These are phyloP conservation scores for Syzygium jambos DNA, from an alignment of 345 rosid genomes.

Conservation along the genomic window DNA sequence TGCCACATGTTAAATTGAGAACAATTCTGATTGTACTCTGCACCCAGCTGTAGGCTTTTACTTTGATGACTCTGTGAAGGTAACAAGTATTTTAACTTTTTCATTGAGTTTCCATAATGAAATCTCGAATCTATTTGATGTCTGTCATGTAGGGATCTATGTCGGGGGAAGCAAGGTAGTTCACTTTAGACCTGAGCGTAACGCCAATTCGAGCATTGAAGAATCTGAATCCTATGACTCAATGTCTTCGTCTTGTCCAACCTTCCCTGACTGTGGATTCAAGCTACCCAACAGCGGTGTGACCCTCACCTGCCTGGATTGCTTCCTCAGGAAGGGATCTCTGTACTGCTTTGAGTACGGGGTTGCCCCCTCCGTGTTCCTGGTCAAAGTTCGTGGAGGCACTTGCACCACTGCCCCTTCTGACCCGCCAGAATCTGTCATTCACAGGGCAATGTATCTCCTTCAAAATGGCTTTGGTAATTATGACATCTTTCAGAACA, in stretches of 20 bases:
- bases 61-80: not conserved
- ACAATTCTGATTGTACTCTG: not conserved
- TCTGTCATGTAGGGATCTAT: conserved; percentile 50
- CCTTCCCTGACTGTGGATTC: conserved; percentile 89
- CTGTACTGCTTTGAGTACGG: conserved; percentile 75
- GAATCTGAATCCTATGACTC: conserved; percentile 33
- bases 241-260: conserved; percentile 44
- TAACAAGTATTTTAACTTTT: not conserved
- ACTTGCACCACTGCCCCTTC: conserved; percentile 82
- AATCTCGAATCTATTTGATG: not conserved
- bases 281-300: conserved; percentile 74
- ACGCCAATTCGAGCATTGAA: conserved; percentile 21
- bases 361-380: conserved; percentile 58
- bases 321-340: conserved; percentile 73
- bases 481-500: conserved; percentile 74
- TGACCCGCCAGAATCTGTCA: conserved; percentile 50
- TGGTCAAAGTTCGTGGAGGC: conserved; percentile 77
- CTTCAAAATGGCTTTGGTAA: conserved; percentile 96
- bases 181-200: conserved; percentile 74
- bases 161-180: conserved; percentile 99
- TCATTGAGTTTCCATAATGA: not conserved
- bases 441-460: conserved; percentile 91
- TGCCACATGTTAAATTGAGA: not conserved
- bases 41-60: not conserved
- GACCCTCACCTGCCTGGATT: conserved; percentile 81